Evolutionary conservation across 1,139 yeast species (phyloP), one percentile per base, ranked within the genome.

Genomic region (Hyphopichia fennica): DNA sequence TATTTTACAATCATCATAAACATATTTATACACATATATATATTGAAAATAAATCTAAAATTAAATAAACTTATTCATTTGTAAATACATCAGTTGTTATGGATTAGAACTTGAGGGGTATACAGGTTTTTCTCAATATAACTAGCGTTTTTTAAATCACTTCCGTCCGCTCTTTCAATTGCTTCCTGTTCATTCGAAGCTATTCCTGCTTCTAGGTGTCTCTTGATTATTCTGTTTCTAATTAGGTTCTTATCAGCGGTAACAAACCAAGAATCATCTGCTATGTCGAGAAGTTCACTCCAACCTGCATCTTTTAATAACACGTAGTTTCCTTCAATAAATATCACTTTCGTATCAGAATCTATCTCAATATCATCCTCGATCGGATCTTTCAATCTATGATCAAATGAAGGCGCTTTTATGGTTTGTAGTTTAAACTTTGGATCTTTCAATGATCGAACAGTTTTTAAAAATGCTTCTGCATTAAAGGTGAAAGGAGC

Each of bases 401-500:
- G 97, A 57, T 84, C 89, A 58, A 89, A 91, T 23, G 87, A 84
- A 0, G 97, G 96, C 2, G 82, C 79, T 48, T 45, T 23, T 54
- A 59, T 28, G 50, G 49, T 39, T 49, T 48, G 35, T 60, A 67
- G 41, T 72, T 53, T 31, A 9, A 34, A 33, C 2, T 15, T 22
- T 6, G 50, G 46, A 33, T 51, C 49, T 15, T 50, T 57, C 28
- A 69, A 48, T 18, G 45, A 42, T 18, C 50, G 43, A 1, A 72
- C 58, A 32, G 61, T 50, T 2, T 45, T 47, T 15, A 69, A 53
- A 45, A 71, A 69, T 15, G 56, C 58, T 6, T 59, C 54, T 4
- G 87, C 76, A 58, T 91, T 90, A 63, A 90, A 90, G 0, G 97
- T 89, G 54, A 76, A 80, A 1, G 96, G 95, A 0, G 96, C 86